A percentile compares a stretch with the other conserved stretches of the same genome.
These are phyloP conservation scores for Penicillium glabrum DNA, from an alignment of 2,329 filamentous ascomycete genomes.

Conservation along the genomic window DNA sequence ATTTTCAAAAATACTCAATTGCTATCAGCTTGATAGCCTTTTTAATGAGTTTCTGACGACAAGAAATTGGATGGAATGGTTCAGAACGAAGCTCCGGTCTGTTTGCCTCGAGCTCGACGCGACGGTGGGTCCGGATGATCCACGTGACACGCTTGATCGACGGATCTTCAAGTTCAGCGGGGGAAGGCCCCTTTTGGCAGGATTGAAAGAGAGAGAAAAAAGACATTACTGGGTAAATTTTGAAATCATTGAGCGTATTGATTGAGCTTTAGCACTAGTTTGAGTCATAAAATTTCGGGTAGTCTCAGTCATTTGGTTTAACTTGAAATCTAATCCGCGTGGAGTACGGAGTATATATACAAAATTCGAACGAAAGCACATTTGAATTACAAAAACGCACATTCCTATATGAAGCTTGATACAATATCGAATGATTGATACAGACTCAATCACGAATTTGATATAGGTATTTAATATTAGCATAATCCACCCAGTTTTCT, in stretches of 20 bases:
- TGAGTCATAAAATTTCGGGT: too few species aligned
- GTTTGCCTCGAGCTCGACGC: constrained; percentile 7
- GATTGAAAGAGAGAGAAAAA: neutral
- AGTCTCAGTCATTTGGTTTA: too few species aligned
- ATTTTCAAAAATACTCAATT: neutral
- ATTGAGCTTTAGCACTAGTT: too few species aligned
- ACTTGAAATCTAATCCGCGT: too few species aligned
- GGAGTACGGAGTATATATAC: too few species aligned
- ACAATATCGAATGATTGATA: too few species aligned
- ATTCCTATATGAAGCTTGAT: too few species aligned
- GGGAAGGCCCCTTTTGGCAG: neutral
- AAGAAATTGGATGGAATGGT: neutral
- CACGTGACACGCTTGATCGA: constrained; percentile 12
- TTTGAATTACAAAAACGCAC: too few species aligned
- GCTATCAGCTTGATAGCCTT: neutral
- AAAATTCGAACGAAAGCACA: too few species aligned
- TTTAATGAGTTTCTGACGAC: neutral
- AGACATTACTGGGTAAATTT: neutral
- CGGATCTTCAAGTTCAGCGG: constrained; percentile 1
- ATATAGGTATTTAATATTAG: too few species aligned
- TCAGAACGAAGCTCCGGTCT: neutral
- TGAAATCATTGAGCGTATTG: neutral
- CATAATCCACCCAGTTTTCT: too few species aligned
- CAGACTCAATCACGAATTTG: too few species aligned
- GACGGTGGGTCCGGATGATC: constrained; percentile 10